A percentile compares a stretch with the other conserved stretches of the same genome.
phyloP scores from a whole-genome alignment of 306 rosid species.

The Hippophae tibetana region DNA sequence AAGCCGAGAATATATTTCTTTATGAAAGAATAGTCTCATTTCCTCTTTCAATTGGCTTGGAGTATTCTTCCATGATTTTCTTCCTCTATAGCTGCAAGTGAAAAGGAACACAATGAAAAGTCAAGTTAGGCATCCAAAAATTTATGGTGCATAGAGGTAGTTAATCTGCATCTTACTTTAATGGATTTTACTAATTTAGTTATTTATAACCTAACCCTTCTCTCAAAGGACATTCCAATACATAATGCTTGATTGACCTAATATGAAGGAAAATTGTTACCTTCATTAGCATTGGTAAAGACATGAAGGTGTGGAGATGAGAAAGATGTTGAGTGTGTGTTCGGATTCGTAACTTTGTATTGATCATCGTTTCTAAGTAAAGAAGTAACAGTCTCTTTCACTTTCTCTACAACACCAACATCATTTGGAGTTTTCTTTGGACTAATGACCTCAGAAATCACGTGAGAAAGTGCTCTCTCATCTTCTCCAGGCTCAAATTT shows the following conservation, averaged over 20 bases:
- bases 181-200: no score
- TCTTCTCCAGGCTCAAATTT: slow-evolving; percentile 90
- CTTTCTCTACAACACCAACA: slow-evolving; percentile 61
- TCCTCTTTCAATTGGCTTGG: slow-evolving; percentile 35
- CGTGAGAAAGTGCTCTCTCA: slow-evolving; percentile 72
- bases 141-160: no score
- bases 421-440: slow-evolving; percentile 44
- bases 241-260: no score
- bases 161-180: no score
- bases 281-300: slow-evolving; percentile 40
- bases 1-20: no score
- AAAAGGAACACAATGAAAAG: neutral
- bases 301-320: slow-evolving; percentile 28
- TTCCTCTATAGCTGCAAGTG: slow-evolving; percentile 52
- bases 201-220: no score
- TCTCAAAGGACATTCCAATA: no score
- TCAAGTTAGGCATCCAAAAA: no score
- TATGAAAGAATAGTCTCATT: no score
- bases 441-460: slow-evolving; percentile 66
- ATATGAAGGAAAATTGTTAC: slow-evolving; percentile 17
- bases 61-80: slow-evolving; percentile 58
- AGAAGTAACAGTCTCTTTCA: slow-evolving; percentile 68
- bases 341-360: slow-evolving; percentile 4
- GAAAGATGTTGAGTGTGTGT: slow-evolving; percentile 5
- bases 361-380: slow-evolving; percentile 37